These are phyloP conservation scores for Saccharomycopsis microspora DNA, from an alignment of 805 yeast genomes.

Conservation along the genomic window DNA sequence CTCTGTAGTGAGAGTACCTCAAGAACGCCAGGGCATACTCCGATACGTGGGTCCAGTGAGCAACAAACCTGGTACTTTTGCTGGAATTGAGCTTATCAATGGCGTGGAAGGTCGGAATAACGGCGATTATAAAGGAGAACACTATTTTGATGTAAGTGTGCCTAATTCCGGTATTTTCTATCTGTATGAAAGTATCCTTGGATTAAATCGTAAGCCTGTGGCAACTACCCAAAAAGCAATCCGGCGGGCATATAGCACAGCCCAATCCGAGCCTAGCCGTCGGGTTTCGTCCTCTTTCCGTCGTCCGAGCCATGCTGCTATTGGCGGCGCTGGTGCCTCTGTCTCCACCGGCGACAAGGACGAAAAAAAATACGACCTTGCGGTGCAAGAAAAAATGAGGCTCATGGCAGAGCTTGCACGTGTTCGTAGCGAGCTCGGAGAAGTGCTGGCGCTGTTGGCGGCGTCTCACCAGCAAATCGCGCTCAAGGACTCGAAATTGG, in stretches of 20 bases:
- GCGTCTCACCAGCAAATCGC: constrained; percentile 34
- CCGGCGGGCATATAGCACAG: constrained; percentile 2
- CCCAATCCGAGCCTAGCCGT: background rate
- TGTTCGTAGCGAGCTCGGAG: constrained; percentile 26
- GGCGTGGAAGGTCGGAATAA: constrained; percentile 65
- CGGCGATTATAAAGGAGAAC: constrained; percentile 67
- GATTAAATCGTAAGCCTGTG: constrained; percentile 1
- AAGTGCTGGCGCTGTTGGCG: constrained; percentile 32
- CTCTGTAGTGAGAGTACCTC: constrained; percentile 40
- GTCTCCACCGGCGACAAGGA: background rate
- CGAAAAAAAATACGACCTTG: constrained; percentile 3
- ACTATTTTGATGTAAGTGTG: constrained; percentile 52
- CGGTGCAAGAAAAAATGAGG: constrained; percentile 4
- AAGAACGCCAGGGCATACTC: constrained; percentile 57
- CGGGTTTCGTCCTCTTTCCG: background rate
- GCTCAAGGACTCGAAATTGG: constrained; percentile 34
- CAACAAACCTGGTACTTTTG: constrained; percentile 65
- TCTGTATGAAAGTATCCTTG: constrained; percentile 30
- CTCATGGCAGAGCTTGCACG: constrained; percentile 5
- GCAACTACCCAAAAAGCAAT: constrained; percentile 1
- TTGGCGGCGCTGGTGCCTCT: background rate
- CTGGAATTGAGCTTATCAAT: constrained; percentile 74
- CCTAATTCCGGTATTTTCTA: constrained; percentile 72
- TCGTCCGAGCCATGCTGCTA: background rate
- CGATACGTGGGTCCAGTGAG: constrained; percentile 64